Base-by-base conservation (phyloP, 306 rosid species). In the Vigna trinervia region DNA sequence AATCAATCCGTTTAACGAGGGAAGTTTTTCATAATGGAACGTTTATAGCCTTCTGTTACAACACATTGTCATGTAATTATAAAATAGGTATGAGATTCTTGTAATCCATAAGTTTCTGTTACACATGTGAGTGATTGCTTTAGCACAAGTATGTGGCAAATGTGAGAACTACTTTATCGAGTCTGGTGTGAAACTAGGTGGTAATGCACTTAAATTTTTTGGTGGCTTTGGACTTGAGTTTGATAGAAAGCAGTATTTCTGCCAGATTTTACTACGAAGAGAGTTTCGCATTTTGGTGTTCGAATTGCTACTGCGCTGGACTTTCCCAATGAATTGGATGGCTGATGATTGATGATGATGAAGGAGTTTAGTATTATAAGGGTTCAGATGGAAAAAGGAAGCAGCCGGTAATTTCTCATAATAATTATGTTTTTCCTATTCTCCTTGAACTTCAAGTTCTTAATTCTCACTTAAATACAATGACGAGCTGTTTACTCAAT, bases 211-310 rank as follows among this genome's bases (percentile, higher is more conserved):
- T 68, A 85, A 88, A 85, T 73, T 84, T 93, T 63, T 85, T 83
- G 61, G 68, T 90, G 79, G 81, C 89, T 78, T 77, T 89, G 46
- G 83, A 86, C 87, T 88, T 91, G 89, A 85, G 82, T 91, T 94
- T 84, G 97, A 91, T 78, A 84, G 85, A 87, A 87, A 87, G 78
- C 96, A 82, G 57, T 91, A 86, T 84, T 88, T 93, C 73, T 88
- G 85, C 68, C 91, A 89, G 0, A 91, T 82, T 92, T 88, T 70
- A 89, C 94, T 34, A n/a, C 23, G 48, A 86, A 83, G 73, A 92
- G 87, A 14, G 89, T 86, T 77, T 90, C 91, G 69, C 93, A 85
- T 83, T 93, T 88, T 85, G 91, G 88, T 78, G 64, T 87, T 36
- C 94, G 94, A 26, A 89, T 88, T 89, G 91, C 94, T 11, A 80